Evolutionary conservation across 805 yeast species (phyloP).

Genomic region (Lipomyces yamanashiensis): DNA sequence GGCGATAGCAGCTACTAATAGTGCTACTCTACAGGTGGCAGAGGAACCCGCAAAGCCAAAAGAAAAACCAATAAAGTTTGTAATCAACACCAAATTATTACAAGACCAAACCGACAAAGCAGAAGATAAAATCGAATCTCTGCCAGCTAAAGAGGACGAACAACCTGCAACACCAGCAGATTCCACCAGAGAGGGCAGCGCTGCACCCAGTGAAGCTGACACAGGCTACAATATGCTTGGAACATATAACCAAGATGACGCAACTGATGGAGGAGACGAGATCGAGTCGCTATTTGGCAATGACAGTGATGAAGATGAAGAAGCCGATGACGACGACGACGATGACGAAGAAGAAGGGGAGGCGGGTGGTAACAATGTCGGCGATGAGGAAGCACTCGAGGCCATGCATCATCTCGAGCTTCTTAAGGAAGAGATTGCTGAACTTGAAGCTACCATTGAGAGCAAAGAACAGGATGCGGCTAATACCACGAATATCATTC

Average conservation of each 20-base stretch:
- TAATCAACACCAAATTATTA: conserved; percentile 22
- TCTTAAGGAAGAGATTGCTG: conserved; percentile 82
- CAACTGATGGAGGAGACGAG: conserved; percentile 47
- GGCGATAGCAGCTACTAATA: background rate
- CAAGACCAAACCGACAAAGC: conserved; percentile 20
- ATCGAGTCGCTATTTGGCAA: conserved; percentile 50
- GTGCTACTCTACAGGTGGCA: background rate
- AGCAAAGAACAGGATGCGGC: conserved; percentile 74
- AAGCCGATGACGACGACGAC: conserved; percentile 55
- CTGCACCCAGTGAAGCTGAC: conserved; percentile 38
- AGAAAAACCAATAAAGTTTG: conserved; percentile 27
- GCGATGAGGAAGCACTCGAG: conserved; percentile 59
- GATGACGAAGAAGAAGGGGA: conserved; percentile 63
- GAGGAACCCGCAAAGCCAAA: conserved; percentile 23
- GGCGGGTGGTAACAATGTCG: conserved; percentile 58
- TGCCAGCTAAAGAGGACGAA: conserved; percentile 35
- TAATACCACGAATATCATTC: conserved; percentile 77
- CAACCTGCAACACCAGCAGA: conserved; percentile 7
- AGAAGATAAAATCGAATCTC: conserved; percentile 37
- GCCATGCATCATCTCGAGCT: conserved; percentile 68
- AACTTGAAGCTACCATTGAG: conserved; percentile 74
- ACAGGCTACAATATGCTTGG: conserved; percentile 45
- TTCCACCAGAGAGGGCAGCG: conserved; percentile 36
- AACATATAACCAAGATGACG: conserved; percentile 41
- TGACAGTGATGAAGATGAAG: conserved; percentile 49